phyloP scores from a whole-genome alignment of 2,329 filamentous ascomycete genomes.

The Anthostomella pinea region DNA sequence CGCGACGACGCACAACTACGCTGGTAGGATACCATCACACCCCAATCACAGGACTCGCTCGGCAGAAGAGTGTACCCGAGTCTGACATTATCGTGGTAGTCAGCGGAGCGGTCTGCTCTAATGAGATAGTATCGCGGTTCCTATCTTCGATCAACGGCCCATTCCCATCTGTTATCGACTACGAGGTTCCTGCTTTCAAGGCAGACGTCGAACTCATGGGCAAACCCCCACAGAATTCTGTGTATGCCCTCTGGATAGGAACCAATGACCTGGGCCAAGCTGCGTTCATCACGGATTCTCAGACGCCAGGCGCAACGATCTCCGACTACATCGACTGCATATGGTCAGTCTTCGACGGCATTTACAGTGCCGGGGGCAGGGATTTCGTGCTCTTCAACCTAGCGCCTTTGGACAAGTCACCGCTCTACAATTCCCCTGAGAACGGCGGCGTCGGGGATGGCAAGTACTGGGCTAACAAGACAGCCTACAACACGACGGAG shows the following conservation, averaged over 20 bases:
- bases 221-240: slow-evolving; percentile 47
- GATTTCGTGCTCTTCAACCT: slow-evolving; percentile 72
- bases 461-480: slow-evolving; percentile 47
- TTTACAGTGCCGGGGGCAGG: slow-evolving; percentile 65
- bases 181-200: slow-evolving; percentile 57
- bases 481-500: slow-evolving; percentile 45
- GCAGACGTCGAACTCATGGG: slow-evolving; percentile 42
- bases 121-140: slow-evolving; percentile 59
- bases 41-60: too few relatives aligned
- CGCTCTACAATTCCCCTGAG: slow-evolving; percentile 57
- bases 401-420: slow-evolving; percentile 64
- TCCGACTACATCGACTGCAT: slow-evolving; percentile 66
- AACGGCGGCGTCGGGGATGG: slow-evolving; percentile 40
- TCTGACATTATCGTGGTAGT: too few relatives aligned
- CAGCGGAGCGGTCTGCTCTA: slow-evolving; percentile 68
- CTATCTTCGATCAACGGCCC: slow-evolving; percentile 47
- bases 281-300: slow-evolving; percentile 64
- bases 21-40: too few relatives aligned
- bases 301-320: slow-evolving; percentile 55
- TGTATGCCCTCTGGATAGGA: slow-evolving; percentile 77
- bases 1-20: slow-evolving; percentile 63
- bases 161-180: slow-evolving; percentile 62
- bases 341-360: slow-evolving; percentile 57
- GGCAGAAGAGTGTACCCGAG: too few relatives aligned
- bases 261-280: slow-evolving; percentile 72